Evolutionary conservation across 495 filamentous ascomycete species (phyloP).

Genomic region (Penicillium paradoxum): DNA sequence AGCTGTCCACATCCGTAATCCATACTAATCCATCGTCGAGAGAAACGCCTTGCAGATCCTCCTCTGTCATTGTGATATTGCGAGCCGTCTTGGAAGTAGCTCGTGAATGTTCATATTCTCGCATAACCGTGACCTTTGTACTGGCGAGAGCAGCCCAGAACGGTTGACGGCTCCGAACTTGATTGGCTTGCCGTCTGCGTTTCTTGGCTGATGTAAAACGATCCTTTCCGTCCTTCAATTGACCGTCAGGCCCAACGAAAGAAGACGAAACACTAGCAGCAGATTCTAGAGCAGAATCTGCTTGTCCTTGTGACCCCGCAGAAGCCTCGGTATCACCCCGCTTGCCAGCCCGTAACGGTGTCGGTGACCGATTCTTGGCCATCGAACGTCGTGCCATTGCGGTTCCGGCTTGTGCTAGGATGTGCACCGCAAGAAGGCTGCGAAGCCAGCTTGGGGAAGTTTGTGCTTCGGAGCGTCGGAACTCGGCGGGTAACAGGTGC

Average conservation of each 20-base stretch:
- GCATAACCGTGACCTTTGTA: constrained; percentile 88
- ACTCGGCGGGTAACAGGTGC: constrained; percentile 39
- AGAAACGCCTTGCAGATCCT: constrained; percentile 75
- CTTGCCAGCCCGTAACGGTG: constrained; percentile 40
- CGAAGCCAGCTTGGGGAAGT: constrained; percentile 56
- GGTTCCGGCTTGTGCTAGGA: constrained; percentile 70
- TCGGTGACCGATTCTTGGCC: constrained; percentile 45
- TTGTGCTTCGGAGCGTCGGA: constrained; percentile 38
- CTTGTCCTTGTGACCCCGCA: constrained; percentile 43
- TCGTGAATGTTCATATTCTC: constrained; percentile 85
- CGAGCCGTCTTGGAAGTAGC: constrained; percentile 67
- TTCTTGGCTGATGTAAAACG: constrained; percentile 65
- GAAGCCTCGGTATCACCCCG: constrained; percentile 55
- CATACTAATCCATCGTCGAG: constrained; percentile 78
- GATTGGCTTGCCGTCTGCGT: constrained; percentile 81
- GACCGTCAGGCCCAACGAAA: constrained; percentile 46
- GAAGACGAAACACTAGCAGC: constrained; percentile 44
- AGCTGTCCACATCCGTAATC: constrained; percentile 78
- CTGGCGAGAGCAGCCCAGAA: constrained; percentile 92
- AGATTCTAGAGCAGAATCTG: constrained; percentile 43
- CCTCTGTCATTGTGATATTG: constrained; percentile 65
- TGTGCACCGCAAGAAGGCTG: constrained; percentile 74
- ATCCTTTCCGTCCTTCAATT: constrained; percentile 52
- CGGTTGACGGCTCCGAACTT: constrained; percentile 83
- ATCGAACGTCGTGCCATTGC: constrained; percentile 51